Evolutionary conservation across 352 stramenopile species (phyloP).

Genomic region (Phytophthora litchii): DNA sequence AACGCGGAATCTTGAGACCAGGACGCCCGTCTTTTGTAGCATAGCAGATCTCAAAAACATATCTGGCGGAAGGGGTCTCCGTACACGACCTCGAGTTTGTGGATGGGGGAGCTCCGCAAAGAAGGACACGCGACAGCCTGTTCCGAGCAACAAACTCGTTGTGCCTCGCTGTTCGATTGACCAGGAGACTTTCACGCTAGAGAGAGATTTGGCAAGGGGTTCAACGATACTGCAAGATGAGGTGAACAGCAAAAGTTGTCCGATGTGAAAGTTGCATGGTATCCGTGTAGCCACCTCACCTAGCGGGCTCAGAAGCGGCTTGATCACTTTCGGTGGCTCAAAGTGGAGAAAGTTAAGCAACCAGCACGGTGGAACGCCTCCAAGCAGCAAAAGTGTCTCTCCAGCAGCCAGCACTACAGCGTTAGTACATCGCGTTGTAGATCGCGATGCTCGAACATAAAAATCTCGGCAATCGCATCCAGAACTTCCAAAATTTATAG

Average conservation of each 20-base stretch:
- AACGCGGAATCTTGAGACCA: slow-evolving; percentile 34
- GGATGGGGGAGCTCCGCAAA: slow-evolving; percentile 13
- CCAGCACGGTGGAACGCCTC: slow-evolving; percentile 13
- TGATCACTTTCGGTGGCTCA: slow-evolving; percentile 3
- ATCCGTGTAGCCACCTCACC: slow-evolving; percentile 20
- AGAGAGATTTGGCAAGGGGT: slow-evolving; percentile 24
- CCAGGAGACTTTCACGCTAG: slow-evolving; percentile 5
- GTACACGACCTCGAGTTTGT: slow-evolving; percentile 25
- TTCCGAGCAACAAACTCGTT: slow-evolving; percentile 13
- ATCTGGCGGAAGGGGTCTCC: slow-evolving; percentile 30
- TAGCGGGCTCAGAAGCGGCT: too few relatives aligned
- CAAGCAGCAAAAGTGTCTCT: slow-evolving; percentile 23
- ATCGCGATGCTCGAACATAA: slow-evolving; percentile 20
- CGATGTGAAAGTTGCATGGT: slow-evolving; percentile 14
- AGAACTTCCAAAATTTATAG: slow-evolving; percentile 4
- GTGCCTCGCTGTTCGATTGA: slow-evolving; percentile 11
- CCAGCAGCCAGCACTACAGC: slow-evolving; percentile 1
- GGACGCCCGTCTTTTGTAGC: slow-evolving; percentile 38
- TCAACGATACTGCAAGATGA: slow-evolving; percentile 31
- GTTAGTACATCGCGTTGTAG: slow-evolving; percentile 14
- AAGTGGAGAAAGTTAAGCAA: not conserved
- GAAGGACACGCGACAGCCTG: slow-evolving; percentile 18
- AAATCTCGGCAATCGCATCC: slow-evolving; percentile 20
- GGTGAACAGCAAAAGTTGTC: slow-evolving; percentile 25
- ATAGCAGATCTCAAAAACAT: slow-evolving; percentile 33